Base-by-base conservation (phyloP, 75 land plant species). In the Selaginella tamariscina region DNA sequence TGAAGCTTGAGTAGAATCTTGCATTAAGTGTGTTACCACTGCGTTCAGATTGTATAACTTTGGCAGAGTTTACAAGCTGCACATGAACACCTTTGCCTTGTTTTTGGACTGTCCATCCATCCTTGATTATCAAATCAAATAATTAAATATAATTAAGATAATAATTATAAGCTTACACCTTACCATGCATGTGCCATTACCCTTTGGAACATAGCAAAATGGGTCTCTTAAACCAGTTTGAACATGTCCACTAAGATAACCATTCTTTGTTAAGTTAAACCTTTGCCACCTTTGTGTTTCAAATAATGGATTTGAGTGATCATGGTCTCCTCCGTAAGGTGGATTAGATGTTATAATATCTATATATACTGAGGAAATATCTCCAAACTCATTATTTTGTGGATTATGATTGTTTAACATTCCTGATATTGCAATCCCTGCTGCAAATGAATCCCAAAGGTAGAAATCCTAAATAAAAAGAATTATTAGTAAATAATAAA, bases 231-330 rank as follows among this genome's bases (percentile, higher is more conserved):
- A 65, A 29, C 90, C 79, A 9, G 68, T 86, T 55, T 86, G 89
- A 44, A 84, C 87, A 82, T 89, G 94, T 13, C 94, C 94, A 73
- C 89, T 89, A 31, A 86, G 94, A 0, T 82, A 77, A 24, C 87
- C 83, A 44, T 65, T 69, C 64, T 75, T 86, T 56, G 33, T 33
- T 29, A 89, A 55, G 26, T 68, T 39, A 56, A 86, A 89, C 72
- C 68, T 80, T 39, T 87, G 94, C 30, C 64, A 33, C 21, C 32
- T 23, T 20, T 75, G 74, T 20, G 66, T 79, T 72, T 84, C 75
- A 62, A 86, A 86, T 75, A 86, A 78, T 29, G 94, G 87, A 72
- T 89, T 89, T 18, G 90, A 84, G 24, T 87, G 82, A 77, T 86
- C 85, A 24, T 72, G 65, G 56, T 75, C 60, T 15, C n/a, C n/a